These are phyloP conservation scores for Huntiella bhutanensis DNA, from an alignment of 2,329 filamentous ascomycete genomes.

Conservation along the genomic window DNA sequence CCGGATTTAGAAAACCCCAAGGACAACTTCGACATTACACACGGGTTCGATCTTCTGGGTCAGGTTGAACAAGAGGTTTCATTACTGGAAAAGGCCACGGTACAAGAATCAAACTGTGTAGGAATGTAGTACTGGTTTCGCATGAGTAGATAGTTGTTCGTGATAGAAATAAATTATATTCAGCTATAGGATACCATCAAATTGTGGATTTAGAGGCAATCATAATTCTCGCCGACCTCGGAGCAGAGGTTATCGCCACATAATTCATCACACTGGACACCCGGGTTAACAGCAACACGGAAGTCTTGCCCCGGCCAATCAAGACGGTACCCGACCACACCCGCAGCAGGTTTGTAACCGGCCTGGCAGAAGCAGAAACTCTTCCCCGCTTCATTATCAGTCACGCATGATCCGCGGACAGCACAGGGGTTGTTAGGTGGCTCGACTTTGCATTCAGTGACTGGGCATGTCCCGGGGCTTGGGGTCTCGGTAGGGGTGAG, in stretches of 20 bases:
- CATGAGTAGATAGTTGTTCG: not conserved
- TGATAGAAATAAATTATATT: not conserved
- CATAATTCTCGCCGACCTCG: not conserved
- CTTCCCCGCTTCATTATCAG: not conserved
- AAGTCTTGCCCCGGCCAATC: constrained; percentile 1
- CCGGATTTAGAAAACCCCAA: not conserved
- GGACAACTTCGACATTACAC: not conserved
- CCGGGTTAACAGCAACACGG: constrained; percentile 1
- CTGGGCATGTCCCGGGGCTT: not conserved
- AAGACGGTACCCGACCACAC: not conserved
- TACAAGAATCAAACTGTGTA: not conserved
- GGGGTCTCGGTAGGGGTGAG: not conserved
- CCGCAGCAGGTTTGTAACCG: not conserved
- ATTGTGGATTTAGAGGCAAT: not conserved
- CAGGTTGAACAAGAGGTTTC: not conserved
- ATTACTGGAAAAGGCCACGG: not conserved
- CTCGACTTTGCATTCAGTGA: not conserved
- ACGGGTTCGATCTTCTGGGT: not conserved
- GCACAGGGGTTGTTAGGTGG: constrained; percentile 2
- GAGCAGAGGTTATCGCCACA: not conserved
- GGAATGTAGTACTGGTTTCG: not conserved
- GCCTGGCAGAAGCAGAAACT: constrained; percentile 3
- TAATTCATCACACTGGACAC: not conserved
- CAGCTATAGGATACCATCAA: not conserved
- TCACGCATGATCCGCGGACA: not conserved